Evolutionary conservation across 106 monocot species (phyloP).

Genomic region (Acorus gramineus): DNA sequence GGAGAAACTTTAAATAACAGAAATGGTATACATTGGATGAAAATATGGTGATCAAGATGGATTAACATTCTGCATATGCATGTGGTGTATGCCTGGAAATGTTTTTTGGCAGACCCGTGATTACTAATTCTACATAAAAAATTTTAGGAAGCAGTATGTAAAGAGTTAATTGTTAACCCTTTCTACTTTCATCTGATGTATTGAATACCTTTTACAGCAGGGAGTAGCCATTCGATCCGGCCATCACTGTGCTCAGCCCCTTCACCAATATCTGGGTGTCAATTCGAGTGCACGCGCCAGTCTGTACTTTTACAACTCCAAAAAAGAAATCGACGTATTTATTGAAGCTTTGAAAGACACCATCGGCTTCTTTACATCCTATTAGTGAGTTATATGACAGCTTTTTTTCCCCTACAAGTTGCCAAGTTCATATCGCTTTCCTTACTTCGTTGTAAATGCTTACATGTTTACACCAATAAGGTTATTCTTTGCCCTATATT

Average conservation of each 20-base stretch:
- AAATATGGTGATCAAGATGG: no score
- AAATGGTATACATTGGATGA: no score
- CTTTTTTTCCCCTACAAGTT: no score
- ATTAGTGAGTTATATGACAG: constrained; percentile 13
- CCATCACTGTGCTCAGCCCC: constrained; percentile 88
- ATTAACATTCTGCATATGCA: no score
- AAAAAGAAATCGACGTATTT: constrained; percentile 70
- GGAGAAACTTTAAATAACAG: no score
- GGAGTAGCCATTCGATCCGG: constrained; percentile 87
- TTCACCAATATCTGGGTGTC: constrained; percentile 60
- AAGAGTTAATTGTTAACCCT: not conserved
- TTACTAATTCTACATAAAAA: not conserved
- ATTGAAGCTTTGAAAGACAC: constrained; percentile 66
- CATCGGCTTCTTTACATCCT: constrained; percentile 50
- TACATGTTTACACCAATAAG: no score
- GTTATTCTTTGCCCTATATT: no score
- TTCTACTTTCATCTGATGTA: not conserved
- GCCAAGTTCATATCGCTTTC: no score
- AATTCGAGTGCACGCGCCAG: constrained; percentile 79
- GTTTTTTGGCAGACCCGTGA: no score
- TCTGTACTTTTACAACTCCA: constrained; percentile 88
- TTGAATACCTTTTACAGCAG: constrained; percentile 35
- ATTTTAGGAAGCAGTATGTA: not conserved
- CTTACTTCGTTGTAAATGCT: no score
- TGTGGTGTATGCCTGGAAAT: no score